Evolutionary conservation across 129 eudicot genomes (phyloP).

Genomic region (Lactuca saligna): DNA sequence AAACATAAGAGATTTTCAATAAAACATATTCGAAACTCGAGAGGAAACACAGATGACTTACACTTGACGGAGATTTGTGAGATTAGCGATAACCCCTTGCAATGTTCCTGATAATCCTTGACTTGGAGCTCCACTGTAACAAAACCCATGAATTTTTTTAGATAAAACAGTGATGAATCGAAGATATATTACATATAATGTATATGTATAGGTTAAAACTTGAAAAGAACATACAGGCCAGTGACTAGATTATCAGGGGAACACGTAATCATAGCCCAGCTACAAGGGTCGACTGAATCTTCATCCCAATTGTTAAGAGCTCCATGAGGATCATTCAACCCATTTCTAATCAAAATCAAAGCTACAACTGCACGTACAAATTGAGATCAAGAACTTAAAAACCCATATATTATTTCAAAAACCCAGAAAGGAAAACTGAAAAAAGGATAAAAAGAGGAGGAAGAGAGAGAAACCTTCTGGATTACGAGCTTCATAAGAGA

Average conservation of each 20-base stretch:
- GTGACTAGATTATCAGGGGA: constrained; percentile 85
- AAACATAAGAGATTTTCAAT: not conserved
- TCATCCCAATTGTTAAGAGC: constrained; percentile 94
- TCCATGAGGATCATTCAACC: constrained; percentile 75
- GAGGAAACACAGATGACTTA: constrained; percentile 29
- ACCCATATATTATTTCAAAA: constrained; percentile 8
- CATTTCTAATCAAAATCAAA: constrained; percentile 51
- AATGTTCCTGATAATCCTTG: constrained; percentile 88
- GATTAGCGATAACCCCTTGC: constrained; percentile 67
- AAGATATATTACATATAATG: constrained; percentile 4
- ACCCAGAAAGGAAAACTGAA: not conserved
- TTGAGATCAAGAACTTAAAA: constrained; percentile 15
- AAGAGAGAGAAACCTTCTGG: constrained; percentile 63
- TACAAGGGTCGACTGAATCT: constrained; percentile 94
- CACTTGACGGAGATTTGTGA: constrained; percentile 91
- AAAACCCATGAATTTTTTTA: constrained; percentile 19
- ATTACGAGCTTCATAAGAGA: constrained; percentile 74
- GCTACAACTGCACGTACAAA: constrained; percentile 55
- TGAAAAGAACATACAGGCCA: constrained; percentile 51
- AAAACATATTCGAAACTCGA: not conserved
- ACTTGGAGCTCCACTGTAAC: constrained; percentile 86
- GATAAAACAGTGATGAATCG: constrained; percentile 27
- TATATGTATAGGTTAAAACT: not conserved
- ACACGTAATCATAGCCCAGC: constrained; percentile 98
- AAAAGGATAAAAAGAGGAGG: not conserved